Evolutionary conservation across 345 rosid species (phyloP), one percentile per base, ranked within the genome.

Genomic region (Euphorbia tirucalli): DNA sequence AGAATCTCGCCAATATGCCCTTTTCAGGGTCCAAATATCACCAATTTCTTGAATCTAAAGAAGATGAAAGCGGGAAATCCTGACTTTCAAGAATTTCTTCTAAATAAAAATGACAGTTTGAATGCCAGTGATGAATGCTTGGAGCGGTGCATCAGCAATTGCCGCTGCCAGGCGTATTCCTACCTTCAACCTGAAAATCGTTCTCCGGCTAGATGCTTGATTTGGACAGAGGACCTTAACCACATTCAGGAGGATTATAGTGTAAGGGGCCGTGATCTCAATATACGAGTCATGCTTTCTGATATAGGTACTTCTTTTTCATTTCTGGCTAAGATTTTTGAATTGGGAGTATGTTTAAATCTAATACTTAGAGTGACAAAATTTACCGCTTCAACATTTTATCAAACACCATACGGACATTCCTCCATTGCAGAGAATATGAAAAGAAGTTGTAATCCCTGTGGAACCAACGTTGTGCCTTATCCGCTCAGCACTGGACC

Each of bases 101-200:
- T 7, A 35, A 35, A 7, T 35, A 7, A 80, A 3, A 73, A 75
- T 28, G 61, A 61, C 55, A 80, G 85, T 9, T 68, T 65, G 67
- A 72, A 71, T 43, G 87, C 77, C 15, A 44, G 49, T 66, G 66
- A 6, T 48, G 85, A 74, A 71, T 90, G 96, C 78, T 80, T 69
- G 70, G 72, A 30, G 15, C 76, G 80, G 81, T 90, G 96, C 71
- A 83, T 83, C 25, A 76, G 68, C 60, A 83, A 77, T 43, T 88
- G 89, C 65, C 75, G 82, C 31, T 90, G 93, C 82, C 88, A 84
- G 66, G 89, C 89, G 57, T 87, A 83, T 76, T 84, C 96, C n/a
- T 85, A 79, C 69, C 78, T 76, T 37, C 74, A 24, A 21, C 74
- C 60, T 60, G 71, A 74, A 31, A 67, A n/a, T 1, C 16, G 21